phyloP scores from a whole-genome alignment of 257 asterid genomes.

The Primulina huaijiensis region DNA sequence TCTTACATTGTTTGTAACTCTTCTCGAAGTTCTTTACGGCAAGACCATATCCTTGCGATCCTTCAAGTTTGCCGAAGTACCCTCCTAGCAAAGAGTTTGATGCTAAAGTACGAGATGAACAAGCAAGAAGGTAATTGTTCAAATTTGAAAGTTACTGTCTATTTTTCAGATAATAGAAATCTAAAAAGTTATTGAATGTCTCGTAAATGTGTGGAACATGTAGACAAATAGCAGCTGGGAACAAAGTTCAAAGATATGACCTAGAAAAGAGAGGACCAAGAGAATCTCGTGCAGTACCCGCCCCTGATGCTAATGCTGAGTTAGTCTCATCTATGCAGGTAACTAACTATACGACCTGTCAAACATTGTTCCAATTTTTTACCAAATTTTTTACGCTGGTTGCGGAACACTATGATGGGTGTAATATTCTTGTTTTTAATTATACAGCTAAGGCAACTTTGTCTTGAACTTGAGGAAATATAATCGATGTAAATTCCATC shows the following conservation, averaged over 20 bases:
- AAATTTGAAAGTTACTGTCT: constrained; percentile 4
- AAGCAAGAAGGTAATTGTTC: constrained; percentile 70
- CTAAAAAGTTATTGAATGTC: background rate
- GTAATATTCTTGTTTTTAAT: background rate
- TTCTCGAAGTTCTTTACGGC: constrained; percentile 69
- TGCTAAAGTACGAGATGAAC: constrained; percentile 94
- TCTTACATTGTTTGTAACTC: constrained; percentile 19
- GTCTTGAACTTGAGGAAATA: background rate
- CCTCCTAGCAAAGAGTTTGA: constrained; percentile 98
- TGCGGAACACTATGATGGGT: background rate
- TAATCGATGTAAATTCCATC: background rate
- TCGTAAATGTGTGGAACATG: constrained; percentile 26
- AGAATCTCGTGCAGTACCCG: constrained; percentile 76
- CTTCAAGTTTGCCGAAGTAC: constrained; percentile 86
- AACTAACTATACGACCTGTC: constrained; percentile 5
- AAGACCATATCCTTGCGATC: constrained; percentile 85
- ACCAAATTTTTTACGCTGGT: background rate
- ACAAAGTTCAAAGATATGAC: constrained; percentile 54
- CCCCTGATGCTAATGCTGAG: constrained; percentile 84
- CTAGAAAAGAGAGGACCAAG: constrained; percentile 53
- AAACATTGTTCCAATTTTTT: background rate
- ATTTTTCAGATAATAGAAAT: background rate
- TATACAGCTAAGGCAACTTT: background rate
- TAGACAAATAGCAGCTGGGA: constrained; percentile 73
- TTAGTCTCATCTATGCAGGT: constrained; percentile 75